Conservation (phyloP, 2,329 filamentous ascomycete genomes). For the Boeremia lycopersici region DNA sequence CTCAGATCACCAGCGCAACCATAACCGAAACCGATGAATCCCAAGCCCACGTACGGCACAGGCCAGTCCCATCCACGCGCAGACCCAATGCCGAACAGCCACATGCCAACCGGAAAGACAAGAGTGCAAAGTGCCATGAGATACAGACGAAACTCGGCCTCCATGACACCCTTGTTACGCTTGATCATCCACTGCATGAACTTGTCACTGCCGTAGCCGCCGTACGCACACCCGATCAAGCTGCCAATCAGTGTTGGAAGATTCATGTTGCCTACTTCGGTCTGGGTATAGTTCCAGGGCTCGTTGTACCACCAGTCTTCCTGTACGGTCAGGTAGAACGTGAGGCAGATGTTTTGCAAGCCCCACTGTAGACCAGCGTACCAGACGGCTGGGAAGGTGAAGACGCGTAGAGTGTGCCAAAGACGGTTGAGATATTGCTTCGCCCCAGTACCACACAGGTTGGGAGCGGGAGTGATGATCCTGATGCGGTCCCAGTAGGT, state of each 20-base stretch:
- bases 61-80: constrained; percentile 60
- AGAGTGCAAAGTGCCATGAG: constrained; percentile 58
- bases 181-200: constrained; percentile 63
- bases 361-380: constrained; percentile 66
- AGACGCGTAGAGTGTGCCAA: constrained; percentile 62
- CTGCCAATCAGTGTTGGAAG: constrained; percentile 62
- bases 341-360: constrained; percentile 64
- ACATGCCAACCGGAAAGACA: constrained; percentile 59
- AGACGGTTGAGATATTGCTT: constrained; percentile 61
- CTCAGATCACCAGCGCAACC: constrained; percentile 62
- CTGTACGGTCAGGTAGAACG: constrained; percentile 64
- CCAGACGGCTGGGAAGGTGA: constrained; percentile 63
- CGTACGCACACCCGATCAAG: constrained; percentile 62
- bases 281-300: constrained; percentile 62
- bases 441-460: constrained; percentile 59
- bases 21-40: constrained; percentile 65
- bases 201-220: constrained; percentile 62
- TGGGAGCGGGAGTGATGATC: constrained; percentile 62
- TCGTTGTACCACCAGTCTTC: constrained; percentile 61
- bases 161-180: constrained; percentile 60
- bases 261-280: constrained; percentile 63
- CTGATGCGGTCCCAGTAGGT: constrained; percentile 62
- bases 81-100: constrained; percentile 61
- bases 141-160: constrained; percentile 61
- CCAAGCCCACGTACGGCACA: constrained; percentile 60